Conservation (phyloP, 257 asterid genomes). For the Fraxinus anomala region DNA sequence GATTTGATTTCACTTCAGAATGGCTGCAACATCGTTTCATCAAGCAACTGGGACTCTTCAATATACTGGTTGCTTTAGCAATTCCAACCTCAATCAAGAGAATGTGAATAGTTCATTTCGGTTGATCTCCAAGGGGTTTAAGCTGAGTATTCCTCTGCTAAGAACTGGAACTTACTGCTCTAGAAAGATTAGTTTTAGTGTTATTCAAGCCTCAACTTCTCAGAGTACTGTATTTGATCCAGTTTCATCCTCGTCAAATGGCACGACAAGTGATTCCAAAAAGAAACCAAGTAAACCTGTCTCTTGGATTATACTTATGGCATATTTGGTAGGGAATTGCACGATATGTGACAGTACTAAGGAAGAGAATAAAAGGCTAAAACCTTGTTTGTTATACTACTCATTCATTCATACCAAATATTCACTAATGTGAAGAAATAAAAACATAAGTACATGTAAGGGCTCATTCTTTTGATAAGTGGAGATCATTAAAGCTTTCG, state of each 20-base stretch:
- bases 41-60: constrained; percentile 62
- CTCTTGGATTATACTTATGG: constrained; percentile 2
- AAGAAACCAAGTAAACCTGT: constrained; percentile 69
- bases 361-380: not conserved
- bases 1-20: constrained; percentile 42
- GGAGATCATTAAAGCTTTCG: not conserved
- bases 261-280: constrained; percentile 50
- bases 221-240: constrained; percentile 52
- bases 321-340: not conserved
- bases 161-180: constrained; percentile 41
- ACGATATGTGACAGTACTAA: not conserved
- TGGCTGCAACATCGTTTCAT: constrained; percentile 63
- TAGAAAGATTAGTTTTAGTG: constrained; percentile 43
- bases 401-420: not conserved
- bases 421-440: not conserved
- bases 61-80: constrained; percentile 37
- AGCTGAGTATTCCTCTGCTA: constrained; percentile 39
- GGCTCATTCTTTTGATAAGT: not conserved
- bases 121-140: not conserved
- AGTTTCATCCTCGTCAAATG: constrained; percentile 55
- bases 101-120: not conserved
- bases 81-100: constrained; percentile 4
- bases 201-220: constrained; percentile 59
- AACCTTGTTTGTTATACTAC: not conserved
- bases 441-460: not conserved